Conservation (phyloP, 2,329 filamentous ascomycete genomes). For the Aphanocladium album region DNA sequence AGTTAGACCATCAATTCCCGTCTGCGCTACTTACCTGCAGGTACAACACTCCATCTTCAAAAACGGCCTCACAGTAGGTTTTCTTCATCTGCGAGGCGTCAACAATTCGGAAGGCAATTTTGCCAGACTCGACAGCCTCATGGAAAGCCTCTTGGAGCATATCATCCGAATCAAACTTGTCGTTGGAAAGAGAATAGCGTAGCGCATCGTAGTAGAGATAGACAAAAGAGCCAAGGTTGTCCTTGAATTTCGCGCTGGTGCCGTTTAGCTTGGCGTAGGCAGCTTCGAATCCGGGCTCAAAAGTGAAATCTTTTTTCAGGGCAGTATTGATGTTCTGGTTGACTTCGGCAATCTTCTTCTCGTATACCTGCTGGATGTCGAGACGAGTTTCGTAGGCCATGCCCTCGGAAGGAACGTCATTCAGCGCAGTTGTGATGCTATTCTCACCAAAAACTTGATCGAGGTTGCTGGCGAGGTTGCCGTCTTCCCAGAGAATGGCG, state of each 20-base stretch:
- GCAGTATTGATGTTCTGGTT: slow-evolving; percentile 35
- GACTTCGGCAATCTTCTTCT: slow-evolving; percentile 33
- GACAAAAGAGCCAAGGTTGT: slow-evolving; percentile 36
- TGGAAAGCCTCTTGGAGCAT: slow-evolving; percentile 44
- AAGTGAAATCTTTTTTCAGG: slow-evolving; percentile 36
- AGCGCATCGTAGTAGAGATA: slow-evolving; percentile 41
- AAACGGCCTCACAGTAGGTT: slow-evolving; percentile 40
- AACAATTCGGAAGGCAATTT: slow-evolving; percentile 42
- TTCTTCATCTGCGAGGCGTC: slow-evolving; percentile 35
- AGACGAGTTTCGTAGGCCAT: slow-evolving; percentile 40
- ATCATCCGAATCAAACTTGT: slow-evolving; percentile 45
- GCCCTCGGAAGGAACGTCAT: slow-evolving; percentile 27
- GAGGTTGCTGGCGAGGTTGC: slow-evolving; percentile 42
- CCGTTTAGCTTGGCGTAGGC: slow-evolving; percentile 36
- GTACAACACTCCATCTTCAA: slow-evolving; percentile 46
- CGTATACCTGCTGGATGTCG: slow-evolving; percentile 40
- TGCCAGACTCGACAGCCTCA: slow-evolving; percentile 39
- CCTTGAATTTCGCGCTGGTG: slow-evolving; percentile 32
- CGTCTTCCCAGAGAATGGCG: slow-evolving; percentile 41
- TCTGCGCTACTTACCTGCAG: slow-evolving; percentile 36
- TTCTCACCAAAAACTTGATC: slow-evolving; percentile 30
- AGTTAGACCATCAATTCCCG: background rate
- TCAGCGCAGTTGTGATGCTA: slow-evolving; percentile 40
- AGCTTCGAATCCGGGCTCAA: slow-evolving; percentile 44
- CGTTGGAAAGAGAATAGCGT: slow-evolving; percentile 33